Percentiles rank a stretch among this genome's conserved stretches.
phyloP scores from a whole-genome alignment of 441 rosid species.

The Erodium trifolium region DNA sequence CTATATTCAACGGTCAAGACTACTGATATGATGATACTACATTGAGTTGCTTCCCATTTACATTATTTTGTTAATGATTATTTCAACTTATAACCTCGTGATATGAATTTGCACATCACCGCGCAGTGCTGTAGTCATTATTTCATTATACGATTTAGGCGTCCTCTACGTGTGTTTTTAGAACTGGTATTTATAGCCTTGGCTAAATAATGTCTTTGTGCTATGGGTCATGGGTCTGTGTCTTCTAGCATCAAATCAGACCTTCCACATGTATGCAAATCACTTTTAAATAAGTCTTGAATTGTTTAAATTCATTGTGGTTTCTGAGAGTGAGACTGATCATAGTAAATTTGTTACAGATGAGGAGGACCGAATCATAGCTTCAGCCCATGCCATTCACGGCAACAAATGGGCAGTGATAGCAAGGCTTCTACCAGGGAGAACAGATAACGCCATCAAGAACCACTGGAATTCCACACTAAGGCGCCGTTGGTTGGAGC shows the following conservation, averaged over 20 bases:
- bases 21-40: not conserved
- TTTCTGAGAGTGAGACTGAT: conserved; percentile 13
- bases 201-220: not conserved
- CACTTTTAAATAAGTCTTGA: not conserved
- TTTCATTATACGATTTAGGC: not conserved
- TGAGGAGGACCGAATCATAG: conserved; percentile 63
- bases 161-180: not conserved
- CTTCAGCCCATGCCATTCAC: conserved; percentile 47
- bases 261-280: not conserved
- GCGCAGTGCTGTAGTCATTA: not conserved
- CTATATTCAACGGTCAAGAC: not conserved
- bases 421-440: no score
- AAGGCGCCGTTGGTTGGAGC: conserved; percentile 38
- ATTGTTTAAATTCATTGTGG: conserved; percentile 5
- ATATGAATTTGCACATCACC: not conserved
- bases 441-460: no score
- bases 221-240: not conserved
- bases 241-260: not conserved
- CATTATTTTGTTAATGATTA: not conserved
- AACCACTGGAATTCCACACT: no score
- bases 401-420: conserved; percentile 8
- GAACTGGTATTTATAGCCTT: not conserved
- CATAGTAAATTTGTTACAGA: conserved; percentile 31
- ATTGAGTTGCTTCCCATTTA: not conserved
- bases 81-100: not conserved